Conservation (phyloP, 768 basidiomycete genomes). For the Boletus huronensis region DNA sequence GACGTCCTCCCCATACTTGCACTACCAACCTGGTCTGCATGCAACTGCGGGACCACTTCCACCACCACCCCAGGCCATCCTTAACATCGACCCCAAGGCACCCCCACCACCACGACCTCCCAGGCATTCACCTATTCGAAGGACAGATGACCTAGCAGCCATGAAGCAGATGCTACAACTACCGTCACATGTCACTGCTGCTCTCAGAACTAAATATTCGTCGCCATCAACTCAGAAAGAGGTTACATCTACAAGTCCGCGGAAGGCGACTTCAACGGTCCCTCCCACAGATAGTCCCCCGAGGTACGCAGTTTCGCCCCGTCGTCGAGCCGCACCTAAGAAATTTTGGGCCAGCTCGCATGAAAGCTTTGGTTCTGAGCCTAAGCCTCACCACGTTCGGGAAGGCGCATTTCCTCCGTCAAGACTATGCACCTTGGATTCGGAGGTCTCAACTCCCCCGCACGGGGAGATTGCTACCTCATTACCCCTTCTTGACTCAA, state of each 20-base stretch:
- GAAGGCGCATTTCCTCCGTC: conserved; percentile 69
- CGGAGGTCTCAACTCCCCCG: conserved; percentile 12
- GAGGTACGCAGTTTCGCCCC: conserved; percentile 16
- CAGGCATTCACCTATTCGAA: conserved; percentile 52
- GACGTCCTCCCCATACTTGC: conserved; percentile 42
- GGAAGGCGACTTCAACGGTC: conserved; percentile 10
- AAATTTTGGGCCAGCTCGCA: conserved; percentile 10
- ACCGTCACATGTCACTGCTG: conserved; percentile 50
- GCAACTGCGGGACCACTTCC: conserved; percentile 73
- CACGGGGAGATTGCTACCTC: conserved; percentile 17
- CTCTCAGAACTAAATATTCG: conserved; percentile 29
- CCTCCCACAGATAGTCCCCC: conserved; percentile 11
- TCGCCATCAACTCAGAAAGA: conserved; percentile 18
- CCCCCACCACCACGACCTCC: conserved; percentile 61
- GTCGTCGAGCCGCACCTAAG: not conserved
- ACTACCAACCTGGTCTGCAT: conserved; percentile 66
- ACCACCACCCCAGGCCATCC: conserved; percentile 58
- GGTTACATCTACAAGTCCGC: conserved; percentile 28
- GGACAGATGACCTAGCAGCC: conserved; percentile 49
- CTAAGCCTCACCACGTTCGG: conserved; percentile 37
- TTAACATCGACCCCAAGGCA: conserved; percentile 44
- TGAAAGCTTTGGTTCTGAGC: conserved; percentile 22
- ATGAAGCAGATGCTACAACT: conserved; percentile 60
- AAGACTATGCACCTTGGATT: conserved; percentile 28
- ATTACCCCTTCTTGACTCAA: conserved; percentile 29